phyloP scores from a whole-genome alignment of 1,284 basidiomycete genomes.

The Cutaneotrichosporon arboriforme region DNA sequence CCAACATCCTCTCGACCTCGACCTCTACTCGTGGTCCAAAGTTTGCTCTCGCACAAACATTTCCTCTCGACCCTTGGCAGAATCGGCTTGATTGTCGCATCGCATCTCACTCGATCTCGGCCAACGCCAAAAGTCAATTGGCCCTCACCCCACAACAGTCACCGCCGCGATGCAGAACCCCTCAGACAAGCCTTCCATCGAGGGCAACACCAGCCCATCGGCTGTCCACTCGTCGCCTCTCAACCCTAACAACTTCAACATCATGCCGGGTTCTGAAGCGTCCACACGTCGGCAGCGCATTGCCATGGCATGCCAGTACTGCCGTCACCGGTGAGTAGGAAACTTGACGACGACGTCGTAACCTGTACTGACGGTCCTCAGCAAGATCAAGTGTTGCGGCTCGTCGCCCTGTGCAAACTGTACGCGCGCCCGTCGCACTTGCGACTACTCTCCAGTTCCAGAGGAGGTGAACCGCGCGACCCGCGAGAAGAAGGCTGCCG shows the following conservation, averaged over 20 bases:
- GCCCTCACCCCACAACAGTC: too few relatives aligned
- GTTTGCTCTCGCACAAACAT: too few relatives aligned
- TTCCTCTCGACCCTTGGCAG: too few relatives aligned
- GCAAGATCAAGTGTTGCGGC: constrained; percentile 48
- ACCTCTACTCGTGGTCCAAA: too few relatives aligned
- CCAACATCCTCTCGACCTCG: too few relatives aligned
- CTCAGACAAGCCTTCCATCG: background rate
- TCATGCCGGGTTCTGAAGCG: constrained; percentile 21
- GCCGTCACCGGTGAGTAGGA: constrained; percentile 41
- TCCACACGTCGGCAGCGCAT: constrained; percentile 37
- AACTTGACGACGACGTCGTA: background rate
- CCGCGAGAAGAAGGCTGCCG: constrained; percentile 42
- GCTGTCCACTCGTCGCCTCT: constrained; percentile 5
- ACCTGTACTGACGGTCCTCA: constrained; percentile 14
- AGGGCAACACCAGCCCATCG: background rate
- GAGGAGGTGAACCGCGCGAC: constrained; percentile 46
- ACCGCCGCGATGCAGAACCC: background rate
- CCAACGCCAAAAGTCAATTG: background rate
- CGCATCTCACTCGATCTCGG: too few relatives aligned
- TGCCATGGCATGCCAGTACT: constrained; percentile 46
- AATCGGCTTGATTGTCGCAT: too few relatives aligned
- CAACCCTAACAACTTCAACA: constrained; percentile 7
- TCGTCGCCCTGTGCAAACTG: constrained; percentile 45
- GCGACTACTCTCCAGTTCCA: constrained; percentile 46
- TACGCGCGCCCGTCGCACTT: constrained; percentile 38